Base-by-base conservation (phyloP, 805 yeast genomes). In the Zygoascus flipseniorum region DNA sequence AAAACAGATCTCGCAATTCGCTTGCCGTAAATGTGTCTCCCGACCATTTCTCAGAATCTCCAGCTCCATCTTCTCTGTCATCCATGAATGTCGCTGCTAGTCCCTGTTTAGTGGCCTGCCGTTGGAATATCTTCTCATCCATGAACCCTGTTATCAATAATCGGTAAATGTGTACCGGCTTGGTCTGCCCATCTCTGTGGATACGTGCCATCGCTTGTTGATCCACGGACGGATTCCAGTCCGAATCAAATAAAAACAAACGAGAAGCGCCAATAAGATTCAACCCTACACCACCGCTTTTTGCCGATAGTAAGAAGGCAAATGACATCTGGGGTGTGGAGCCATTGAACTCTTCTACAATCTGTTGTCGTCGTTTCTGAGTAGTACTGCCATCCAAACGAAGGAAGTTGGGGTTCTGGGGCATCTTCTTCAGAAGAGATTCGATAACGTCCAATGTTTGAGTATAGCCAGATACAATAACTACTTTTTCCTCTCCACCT, bases 201-300 rank as follows among this genome's bases (percentile, higher is more conserved):
- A 93, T 83, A 57, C 99, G 72, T 1, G 97, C 96, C 95, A 92
- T 87, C 0, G 97, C 96, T 66, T 93, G 99, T 35, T 86, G 67
- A 64, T 93, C 99, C 11, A 84, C 76, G 0, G 97, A 81, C 0
- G 99, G 99, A 58, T 93, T 93, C 99, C 99, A 93, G 64, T 93
- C 98, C 58, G 93, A 88, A 65, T 93, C 99, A 63, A 87, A 85
- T 20, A 93, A 70, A 5, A 93, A 76, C 43, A 93, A 70, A 28
- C 98, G 71, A 0, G 95, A 87, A 0, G 95, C 99, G 0, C 98
- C 99, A 35, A 87, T 78, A 35, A 93, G 72, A 63, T 93, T 93
- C 43, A 93, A 72, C 0, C 99, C 99, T 55, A 86, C 83, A 0
- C 99, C 99, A 2, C 99, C 99, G 3, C 96, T 83, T 66, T 89